A percentile compares a stretch with the other conserved stretches of the same genome.
Conservation (phyloP, 768 basidiomycete species). For the Tremella yokohamensis region DNA sequence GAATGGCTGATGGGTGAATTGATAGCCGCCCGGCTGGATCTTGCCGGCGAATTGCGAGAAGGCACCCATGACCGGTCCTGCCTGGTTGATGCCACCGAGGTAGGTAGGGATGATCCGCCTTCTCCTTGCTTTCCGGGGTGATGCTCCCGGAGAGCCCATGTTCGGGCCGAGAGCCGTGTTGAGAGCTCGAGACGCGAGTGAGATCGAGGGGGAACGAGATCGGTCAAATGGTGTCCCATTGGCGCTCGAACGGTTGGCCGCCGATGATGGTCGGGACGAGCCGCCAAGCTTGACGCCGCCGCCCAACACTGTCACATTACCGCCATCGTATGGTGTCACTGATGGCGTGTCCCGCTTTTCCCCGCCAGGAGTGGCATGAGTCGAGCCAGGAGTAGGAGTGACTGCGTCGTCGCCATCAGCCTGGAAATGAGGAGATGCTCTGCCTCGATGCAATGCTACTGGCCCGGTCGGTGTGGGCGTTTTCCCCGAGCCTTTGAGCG, state of each 20-base stretch:
- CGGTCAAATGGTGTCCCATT: slow-evolving; percentile 25
- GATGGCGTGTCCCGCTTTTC: slow-evolving; percentile 21
- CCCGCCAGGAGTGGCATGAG: no score
- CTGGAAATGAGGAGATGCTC: no score
- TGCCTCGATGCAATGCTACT: no score
- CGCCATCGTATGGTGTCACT: slow-evolving; percentile 51
- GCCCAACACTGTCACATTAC: slow-evolving; percentile 52
- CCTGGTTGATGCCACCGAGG: slow-evolving; percentile 37
- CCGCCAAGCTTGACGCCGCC: slow-evolving; percentile 52
- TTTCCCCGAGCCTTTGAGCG: no score
- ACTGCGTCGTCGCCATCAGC: no score
- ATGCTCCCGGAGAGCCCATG: slow-evolving; percentile 3
- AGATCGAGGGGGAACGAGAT: slow-evolving; percentile 41
- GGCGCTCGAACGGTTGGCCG: slow-evolving; percentile 10
- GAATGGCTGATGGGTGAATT: slow-evolving; percentile 1
- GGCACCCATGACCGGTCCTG: slow-evolving; percentile 35
- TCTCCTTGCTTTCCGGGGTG: slow-evolving; percentile 29
- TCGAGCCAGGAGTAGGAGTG: no score
- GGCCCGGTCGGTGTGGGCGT: no score
- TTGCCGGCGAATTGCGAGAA: slow-evolving; percentile 26
- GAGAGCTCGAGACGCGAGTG: slow-evolving; percentile 38
- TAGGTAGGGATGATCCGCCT: slow-evolving; percentile 47
- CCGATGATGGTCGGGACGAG: slow-evolving; percentile 29
- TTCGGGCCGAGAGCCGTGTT: slow-evolving; percentile 26
- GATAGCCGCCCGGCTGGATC: slow-evolving; percentile 1